Percentiles rank a stretch among this genome's conserved stretches.
Conservation (phyloP, 139 green algal species). For the Tetradesmus obliquus region DNA sequence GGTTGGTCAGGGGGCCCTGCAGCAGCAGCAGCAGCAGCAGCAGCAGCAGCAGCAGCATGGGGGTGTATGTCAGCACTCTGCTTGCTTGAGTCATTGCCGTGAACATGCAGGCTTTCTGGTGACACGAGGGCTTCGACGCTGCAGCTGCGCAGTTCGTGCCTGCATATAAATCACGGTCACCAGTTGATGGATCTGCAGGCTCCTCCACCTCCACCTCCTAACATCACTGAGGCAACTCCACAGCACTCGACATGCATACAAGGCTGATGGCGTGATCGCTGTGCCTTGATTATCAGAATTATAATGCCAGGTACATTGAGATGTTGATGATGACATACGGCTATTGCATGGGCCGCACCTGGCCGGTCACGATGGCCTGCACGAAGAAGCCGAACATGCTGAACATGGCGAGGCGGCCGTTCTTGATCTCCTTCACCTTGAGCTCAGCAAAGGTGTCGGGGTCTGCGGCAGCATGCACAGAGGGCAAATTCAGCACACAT, state of each 20-base stretch:
- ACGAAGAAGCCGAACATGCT: slow-evolving; percentile 67
- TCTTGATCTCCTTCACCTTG: slow-evolving; percentile 97
- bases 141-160: too few relatives aligned
- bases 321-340: too few relatives aligned
- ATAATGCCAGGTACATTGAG: too few relatives aligned
- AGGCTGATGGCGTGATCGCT: not conserved
- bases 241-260: too few relatives aligned
- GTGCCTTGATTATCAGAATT: not conserved
- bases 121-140: too few relatives aligned
- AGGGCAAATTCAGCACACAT: not conserved
- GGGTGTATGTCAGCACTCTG: too few relatives aligned
- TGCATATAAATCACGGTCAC: too few relatives aligned
- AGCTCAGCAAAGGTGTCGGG: slow-evolving; percentile 61
- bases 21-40: not conserved
- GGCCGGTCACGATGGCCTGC: slow-evolving; percentile 85
- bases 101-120: too few relatives aligned
- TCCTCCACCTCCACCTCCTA: too few relatives aligned
- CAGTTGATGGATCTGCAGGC: too few relatives aligned
- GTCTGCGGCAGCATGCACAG: not conserved
- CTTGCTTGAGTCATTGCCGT: too few relatives aligned
- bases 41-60: not conserved
- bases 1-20: slow-evolving; percentile 63
- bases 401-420: slow-evolving; percentile 73
- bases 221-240: too few relatives aligned
- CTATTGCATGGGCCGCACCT: slow-evolving; percentile 43